Percentiles rank a stretch among this genome's conserved stretches.
These are phyloP conservation scores for Coniochaeta prunicola DNA, from an alignment of 2,329 filamentous ascomycete genomes.

Conservation along the genomic window DNA sequence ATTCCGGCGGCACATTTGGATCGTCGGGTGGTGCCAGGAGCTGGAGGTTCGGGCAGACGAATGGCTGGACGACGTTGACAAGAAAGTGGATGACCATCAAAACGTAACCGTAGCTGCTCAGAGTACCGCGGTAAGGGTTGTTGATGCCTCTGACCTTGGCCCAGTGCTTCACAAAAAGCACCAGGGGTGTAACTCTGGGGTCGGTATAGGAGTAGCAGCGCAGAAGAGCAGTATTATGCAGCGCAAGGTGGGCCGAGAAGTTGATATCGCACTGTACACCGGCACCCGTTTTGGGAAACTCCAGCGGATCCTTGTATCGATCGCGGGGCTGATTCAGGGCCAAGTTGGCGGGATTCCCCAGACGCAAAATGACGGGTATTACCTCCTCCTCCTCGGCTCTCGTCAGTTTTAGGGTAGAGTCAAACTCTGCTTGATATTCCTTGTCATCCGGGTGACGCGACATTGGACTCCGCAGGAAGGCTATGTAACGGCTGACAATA, in stretches of 20 bases:
- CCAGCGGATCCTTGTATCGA: conserved; percentile 53
- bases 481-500: conserved; percentile 41
- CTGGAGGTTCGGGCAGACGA: conserved; percentile 81
- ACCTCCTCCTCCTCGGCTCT: background rate
- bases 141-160: conserved; percentile 82
- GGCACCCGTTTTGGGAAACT: conserved; percentile 68
- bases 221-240: conserved; percentile 78
- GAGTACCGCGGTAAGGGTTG: conserved; percentile 74
- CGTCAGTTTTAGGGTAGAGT: conserved; percentile 21
- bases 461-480: conserved; percentile 35
- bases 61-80: conserved; percentile 72
- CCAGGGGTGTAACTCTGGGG: conserved; percentile 65
- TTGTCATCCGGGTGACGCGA: background rate
- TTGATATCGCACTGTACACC: conserved; percentile 93
- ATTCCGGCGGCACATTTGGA: conserved; percentile 30
- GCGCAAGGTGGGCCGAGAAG: conserved; percentile 74
- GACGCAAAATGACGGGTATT: conserved; percentile 30
- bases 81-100: conserved; percentile 90
- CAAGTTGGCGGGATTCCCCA: conserved; percentile 44
- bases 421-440: conserved; percentile 12
- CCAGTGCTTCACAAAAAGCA: conserved; percentile 87
- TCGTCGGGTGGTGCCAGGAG: conserved; percentile 36
- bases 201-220: conserved; percentile 79
- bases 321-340: conserved; percentile 44
- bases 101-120: conserved; percentile 87